Conservation (phyloP, 345 rosid genomes). For the Rhizophora apiculata region DNA sequence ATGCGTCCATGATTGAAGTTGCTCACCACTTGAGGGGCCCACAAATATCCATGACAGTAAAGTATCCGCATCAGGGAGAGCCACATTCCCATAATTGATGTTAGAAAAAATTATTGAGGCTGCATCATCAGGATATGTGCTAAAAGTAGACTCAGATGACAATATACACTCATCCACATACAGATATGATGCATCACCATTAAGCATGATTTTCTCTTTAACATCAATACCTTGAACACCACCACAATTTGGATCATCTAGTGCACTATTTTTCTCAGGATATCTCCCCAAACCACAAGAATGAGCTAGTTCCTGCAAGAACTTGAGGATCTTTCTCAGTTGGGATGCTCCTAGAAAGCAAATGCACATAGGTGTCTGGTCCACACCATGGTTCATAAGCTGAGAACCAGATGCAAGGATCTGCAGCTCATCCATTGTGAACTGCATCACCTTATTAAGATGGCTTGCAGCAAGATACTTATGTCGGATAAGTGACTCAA, state of each 20-base stretch:
- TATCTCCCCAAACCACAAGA: constrained; percentile 68
- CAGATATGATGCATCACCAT: constrained; percentile 56
- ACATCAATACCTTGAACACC: constrained; percentile 31
- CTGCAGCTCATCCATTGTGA: constrained; percentile 72
- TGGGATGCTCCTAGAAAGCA: constrained; percentile 80
- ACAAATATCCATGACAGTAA: constrained; percentile 86
- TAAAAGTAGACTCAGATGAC: constrained; percentile 30
- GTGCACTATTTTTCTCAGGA: constrained; percentile 51
- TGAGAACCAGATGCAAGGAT: constrained; percentile 59
- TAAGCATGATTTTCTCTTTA: constrained; percentile 64
- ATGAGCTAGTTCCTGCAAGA: constrained; percentile 78
- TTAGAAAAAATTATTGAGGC: constrained; percentile 30
- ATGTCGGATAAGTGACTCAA: constrained; percentile 68
- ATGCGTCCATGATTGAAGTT: constrained; percentile 60
- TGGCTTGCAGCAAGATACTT: constrained; percentile 81
- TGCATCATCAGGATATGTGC: constrained; percentile 23
- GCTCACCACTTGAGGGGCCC: constrained; percentile 67
- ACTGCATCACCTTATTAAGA: constrained; percentile 68
- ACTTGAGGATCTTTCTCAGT: constrained; percentile 76
- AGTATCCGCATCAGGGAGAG: constrained; percentile 40
- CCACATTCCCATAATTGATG: constrained; percentile 29
- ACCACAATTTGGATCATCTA: constrained; percentile 44
- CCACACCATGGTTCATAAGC: constrained; percentile 57
- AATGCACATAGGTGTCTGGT: constrained; percentile 67
- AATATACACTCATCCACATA: constrained; percentile 56